Conservation (phyloP, 768 basidiomycete genomes). For the Rhodotorula taiwanensis region DNA sequence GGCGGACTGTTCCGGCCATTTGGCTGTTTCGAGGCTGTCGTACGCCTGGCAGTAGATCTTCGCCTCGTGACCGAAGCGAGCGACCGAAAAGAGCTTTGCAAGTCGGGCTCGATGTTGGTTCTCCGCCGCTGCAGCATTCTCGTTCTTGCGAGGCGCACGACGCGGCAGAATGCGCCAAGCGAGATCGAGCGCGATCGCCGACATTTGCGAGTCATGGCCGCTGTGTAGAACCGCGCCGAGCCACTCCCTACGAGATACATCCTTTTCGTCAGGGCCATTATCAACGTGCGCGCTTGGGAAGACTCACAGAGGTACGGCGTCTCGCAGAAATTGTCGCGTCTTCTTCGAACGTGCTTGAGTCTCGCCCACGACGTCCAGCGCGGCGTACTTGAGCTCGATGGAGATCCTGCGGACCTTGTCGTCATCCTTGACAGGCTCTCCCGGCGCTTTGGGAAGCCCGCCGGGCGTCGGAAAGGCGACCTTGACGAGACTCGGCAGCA, state of each 20-base stretch:
- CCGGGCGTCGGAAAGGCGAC: background rate
- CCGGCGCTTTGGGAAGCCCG: background rate
- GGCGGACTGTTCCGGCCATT: too few species aligned
- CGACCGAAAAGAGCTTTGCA: too few species aligned
- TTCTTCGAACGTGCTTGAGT: background rate
- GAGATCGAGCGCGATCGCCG: constrained; percentile 2
- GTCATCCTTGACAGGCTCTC: background rate
- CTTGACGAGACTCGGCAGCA: background rate
- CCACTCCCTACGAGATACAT: background rate
- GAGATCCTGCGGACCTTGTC: background rate
- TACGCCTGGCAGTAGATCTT: too few species aligned
- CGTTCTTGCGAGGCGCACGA: too few species aligned
- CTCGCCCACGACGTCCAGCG: constrained; percentile 3
- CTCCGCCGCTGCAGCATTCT: too few species aligned
- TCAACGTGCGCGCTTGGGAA: too few species aligned
- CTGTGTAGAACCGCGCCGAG: constrained; percentile 6
- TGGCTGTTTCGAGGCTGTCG: too few species aligned
- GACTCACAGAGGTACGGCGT: too few species aligned
- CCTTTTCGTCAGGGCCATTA: too few species aligned
- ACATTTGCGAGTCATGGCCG: constrained; percentile 12
- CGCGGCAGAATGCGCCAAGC: constrained; percentile 9
- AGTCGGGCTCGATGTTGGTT: too few species aligned
- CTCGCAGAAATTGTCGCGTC: too few species aligned
- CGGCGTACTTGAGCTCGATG: constrained; percentile 1
- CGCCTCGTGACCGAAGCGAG: too few species aligned